Evolutionary conservation across 2,329 filamentous ascomycete genomes (phyloP).

Genomic region (Colletotrichum cereale): DNA sequence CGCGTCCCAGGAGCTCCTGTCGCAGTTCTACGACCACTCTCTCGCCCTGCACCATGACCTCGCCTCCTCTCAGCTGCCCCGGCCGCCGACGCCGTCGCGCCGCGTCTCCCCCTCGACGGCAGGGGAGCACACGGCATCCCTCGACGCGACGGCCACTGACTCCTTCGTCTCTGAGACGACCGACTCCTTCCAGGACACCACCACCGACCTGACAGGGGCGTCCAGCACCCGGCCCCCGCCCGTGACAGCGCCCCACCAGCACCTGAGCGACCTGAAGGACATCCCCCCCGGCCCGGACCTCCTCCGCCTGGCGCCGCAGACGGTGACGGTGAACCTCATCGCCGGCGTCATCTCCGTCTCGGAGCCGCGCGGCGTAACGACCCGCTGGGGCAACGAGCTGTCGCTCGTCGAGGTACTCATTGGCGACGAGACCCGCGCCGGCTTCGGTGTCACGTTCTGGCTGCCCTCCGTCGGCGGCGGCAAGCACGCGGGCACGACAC

Average conservation of each 20-base stretch:
- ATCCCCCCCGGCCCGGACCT: constrained; percentile 78
- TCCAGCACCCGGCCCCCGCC: constrained; percentile 45
- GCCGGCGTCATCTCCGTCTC: constrained; percentile 81
- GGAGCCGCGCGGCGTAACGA: constrained; percentile 75
- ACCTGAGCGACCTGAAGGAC: constrained; percentile 74
- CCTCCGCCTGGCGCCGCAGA: constrained; percentile 78
- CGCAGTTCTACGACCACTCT: constrained; percentile 83
- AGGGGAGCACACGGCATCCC: constrained; percentile 7
- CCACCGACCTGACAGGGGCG: constrained; percentile 15
- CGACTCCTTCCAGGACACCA: constrained; percentile 46
- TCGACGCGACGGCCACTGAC: constrained; percentile 44
- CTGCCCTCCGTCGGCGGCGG: constrained; percentile 59
- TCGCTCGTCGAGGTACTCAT: constrained; percentile 83
- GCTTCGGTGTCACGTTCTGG: constrained; percentile 90
- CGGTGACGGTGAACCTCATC: constrained; percentile 85
- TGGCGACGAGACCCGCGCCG: constrained; percentile 85
- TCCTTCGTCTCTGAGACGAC: constrained; percentile 54
- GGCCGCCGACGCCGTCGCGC: background rate
- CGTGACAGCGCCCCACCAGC: constrained; percentile 48
- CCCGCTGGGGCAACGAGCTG: constrained; percentile 71
- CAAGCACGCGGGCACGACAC: background rate
- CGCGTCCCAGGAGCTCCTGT: constrained; percentile 52
- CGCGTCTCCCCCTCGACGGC: constrained; percentile 27
- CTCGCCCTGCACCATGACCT: constrained; percentile 77
- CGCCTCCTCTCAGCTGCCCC: constrained; percentile 69